Evolutionary conservation across 495 filamentous ascomycete species (phyloP).

Genomic region (Trichoderma orchidacearum): DNA sequence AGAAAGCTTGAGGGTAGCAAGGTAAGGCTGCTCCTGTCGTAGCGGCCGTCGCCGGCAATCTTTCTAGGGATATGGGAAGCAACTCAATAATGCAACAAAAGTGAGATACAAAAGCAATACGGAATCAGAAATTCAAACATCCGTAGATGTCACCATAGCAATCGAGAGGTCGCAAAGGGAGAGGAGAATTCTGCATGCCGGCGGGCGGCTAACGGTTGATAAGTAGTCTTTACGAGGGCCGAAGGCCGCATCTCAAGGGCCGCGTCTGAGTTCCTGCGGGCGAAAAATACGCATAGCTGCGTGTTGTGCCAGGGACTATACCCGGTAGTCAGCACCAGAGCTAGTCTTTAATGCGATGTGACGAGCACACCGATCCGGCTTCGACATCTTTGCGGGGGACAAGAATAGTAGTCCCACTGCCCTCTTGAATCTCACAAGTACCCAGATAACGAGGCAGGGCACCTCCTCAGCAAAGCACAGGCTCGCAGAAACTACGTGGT

Average conservation of each 20-base stretch:
- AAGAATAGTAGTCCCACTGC: background rate
- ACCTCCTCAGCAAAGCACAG: background rate
- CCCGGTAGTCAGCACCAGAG: background rate
- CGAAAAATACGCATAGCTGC: background rate
- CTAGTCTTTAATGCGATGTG: constrained; percentile 1
- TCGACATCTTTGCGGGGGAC: background rate
- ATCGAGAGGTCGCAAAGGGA: background rate
- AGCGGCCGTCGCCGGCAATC: background rate
- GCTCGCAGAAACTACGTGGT: background rate
- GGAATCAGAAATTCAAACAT: background rate
- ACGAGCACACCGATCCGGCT: constrained; percentile 1
- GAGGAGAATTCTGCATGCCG: background rate
- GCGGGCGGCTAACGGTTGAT: background rate
- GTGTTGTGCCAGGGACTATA: background rate
- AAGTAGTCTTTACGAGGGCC: background rate
- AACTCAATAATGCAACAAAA: background rate
- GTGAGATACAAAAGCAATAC: background rate
- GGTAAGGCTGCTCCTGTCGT: background rate
- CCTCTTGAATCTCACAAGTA: background rate
- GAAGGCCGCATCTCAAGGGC: background rate
- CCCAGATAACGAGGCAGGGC: background rate
- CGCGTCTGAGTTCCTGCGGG: background rate
- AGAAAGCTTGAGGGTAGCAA: background rate
- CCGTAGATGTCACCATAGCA: background rate
- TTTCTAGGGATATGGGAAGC: background rate